Conservation (phyloP, 1,139 yeast genomes). For the Kluyveromyces sp. region DNA sequence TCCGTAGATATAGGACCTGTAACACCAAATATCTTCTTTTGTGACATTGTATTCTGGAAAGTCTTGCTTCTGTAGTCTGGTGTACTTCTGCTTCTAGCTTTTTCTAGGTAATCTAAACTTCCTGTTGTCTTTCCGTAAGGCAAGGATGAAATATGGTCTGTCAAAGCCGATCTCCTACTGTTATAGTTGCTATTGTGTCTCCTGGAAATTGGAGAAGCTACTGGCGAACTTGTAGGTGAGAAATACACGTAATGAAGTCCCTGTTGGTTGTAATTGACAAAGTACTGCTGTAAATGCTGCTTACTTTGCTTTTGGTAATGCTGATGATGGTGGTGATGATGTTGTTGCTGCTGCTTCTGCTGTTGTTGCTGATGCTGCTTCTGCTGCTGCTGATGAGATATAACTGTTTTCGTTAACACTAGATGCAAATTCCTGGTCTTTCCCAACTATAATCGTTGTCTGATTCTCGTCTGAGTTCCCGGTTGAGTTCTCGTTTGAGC, state of each 20-base stretch:
- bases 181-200: background rate
- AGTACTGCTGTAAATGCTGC: background rate
- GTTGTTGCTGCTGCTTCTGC: background rate
- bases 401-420: too few species aligned
- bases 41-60: conserved; percentile 18
- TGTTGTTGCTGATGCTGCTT: background rate
- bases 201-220: background rate
- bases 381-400: background rate
- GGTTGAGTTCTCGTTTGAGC: too few species aligned
- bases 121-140: background rate
- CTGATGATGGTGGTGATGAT: background rate
- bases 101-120: background rate
- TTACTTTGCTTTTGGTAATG: background rate
- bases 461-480: too few species aligned
- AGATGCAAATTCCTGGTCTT: too few species aligned
- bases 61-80: conserved; percentile 2
- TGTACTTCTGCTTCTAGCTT: conserved; percentile 1
- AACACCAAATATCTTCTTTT: conserved; percentile 54
- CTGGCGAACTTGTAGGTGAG: background rate
- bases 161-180: background rate
- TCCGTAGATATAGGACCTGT: conserved; percentile 83
- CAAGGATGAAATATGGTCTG: background rate
- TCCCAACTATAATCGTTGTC: too few species aligned
- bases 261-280: background rate
- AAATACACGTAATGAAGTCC: background rate